Evolutionary conservation across 1,139 yeast species (phyloP), one percentile per base, ranked within the genome.

Genomic region (Geotrichum phurueaensis): DNA sequence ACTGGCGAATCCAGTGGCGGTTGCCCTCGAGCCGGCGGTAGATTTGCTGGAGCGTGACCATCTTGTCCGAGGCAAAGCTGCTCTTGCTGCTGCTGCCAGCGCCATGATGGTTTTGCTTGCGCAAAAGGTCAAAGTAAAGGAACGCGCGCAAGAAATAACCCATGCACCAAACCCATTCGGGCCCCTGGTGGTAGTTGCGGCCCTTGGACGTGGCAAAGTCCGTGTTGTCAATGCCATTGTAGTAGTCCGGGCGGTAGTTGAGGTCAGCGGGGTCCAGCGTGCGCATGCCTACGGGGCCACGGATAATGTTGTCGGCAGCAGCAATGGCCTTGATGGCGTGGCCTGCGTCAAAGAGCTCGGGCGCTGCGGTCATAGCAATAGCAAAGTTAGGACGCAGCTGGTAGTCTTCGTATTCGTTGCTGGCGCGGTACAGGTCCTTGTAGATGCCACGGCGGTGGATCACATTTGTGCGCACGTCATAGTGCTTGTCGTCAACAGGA

Each of bases 131-230:
- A 73, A 87, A 84, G 57, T 76, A 72, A 52, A 76, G 67, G 70
- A 79, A 85, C 0, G 98, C 96, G 64, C 97, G 81, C 66, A 94
- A 75, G 71, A 89, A 92, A 75, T 84, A 91, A 1, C 99, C 99
- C 51, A 81, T 80, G 64, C 86, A 84, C 97, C 98, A 94, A 25
- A 89, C 87, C 99, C 99, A 94, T 72, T 94, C 99, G 1, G 99
- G 99, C 1, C 99, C 99, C 75, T 94, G 98, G 74, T 94, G 99
- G 73, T 94, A 94, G 75, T 94, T 94, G 69, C 98, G 82, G 22
- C 99, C 99, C 75, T 91, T 91, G 5, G 98, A 81, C 0, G 98
- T 91, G 0, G 96, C 91, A 79, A 91, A 94, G 72, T 94, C 97
- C 9, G 81, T 83, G 59, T 83, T 84, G 69, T 94, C 98, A 54